A percentile compares a stretch with the other conserved stretches of the same genome.
Evolutionary conservation across 495 filamentous ascomycete species (phyloP).

Genomic region (Penicilliopsis zonata): DNA sequence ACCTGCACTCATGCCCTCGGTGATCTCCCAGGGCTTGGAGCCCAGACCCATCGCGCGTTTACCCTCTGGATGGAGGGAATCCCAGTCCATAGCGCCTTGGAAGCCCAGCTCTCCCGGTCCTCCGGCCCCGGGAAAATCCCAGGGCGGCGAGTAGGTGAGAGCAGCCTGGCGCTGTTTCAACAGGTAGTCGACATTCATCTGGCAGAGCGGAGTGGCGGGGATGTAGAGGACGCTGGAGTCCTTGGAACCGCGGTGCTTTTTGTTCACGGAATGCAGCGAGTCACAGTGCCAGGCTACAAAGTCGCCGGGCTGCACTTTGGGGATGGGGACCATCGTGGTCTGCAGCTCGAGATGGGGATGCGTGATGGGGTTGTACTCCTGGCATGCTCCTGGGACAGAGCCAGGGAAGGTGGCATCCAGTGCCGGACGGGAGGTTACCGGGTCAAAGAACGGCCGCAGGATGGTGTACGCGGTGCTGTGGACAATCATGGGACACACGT

Average conservation of each 20-base stretch:
- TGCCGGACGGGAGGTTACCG: constrained; percentile 32
- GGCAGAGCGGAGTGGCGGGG: constrained; percentile 69
- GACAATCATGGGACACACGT: constrained; percentile 68
- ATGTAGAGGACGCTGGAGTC: constrained; percentile 84
- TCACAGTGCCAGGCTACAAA: constrained; percentile 92
- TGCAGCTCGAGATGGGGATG: constrained; percentile 71
- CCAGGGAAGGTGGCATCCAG: constrained; percentile 49
- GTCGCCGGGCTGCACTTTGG: constrained; percentile 67
- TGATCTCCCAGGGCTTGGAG: constrained; percentile 33
- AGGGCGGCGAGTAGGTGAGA: constrained; percentile 27
- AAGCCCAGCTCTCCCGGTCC: constrained; percentile 31
- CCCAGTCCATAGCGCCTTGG: constrained; percentile 27
- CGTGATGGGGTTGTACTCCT: constrained; percentile 58
- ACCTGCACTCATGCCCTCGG: constrained; percentile 35
- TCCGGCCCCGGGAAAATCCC: constrained; percentile 55
- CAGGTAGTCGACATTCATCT: constrained; percentile 59
- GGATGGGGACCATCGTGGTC: constrained; percentile 66
- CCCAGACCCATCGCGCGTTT: constrained; percentile 49
- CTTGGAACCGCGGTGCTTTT: constrained; percentile 50
- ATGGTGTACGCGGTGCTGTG: constrained; percentile 70
- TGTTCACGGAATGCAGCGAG: constrained; percentile 71
- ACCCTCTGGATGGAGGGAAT: constrained; percentile 29
- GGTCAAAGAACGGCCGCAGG: constrained; percentile 72
- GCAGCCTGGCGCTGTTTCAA: constrained; percentile 51
- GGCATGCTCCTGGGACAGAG: constrained; percentile 60